phyloP scores from a whole-genome alignment of 805 yeast genomes.

The Maudiozyma serrabonitensis region DNA sequence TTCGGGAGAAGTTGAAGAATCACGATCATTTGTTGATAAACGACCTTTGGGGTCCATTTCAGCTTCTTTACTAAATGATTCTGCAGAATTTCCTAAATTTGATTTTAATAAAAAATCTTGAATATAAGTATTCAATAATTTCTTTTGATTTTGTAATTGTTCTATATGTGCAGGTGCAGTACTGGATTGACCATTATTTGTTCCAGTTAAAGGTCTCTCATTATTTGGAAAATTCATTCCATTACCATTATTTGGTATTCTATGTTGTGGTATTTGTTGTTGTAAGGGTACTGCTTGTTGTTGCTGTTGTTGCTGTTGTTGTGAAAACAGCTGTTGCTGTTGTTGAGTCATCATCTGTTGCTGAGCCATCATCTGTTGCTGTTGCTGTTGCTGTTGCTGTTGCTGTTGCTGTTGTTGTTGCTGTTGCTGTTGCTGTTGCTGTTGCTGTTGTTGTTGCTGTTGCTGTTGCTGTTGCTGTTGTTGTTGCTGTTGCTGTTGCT shows the following conservation, averaged over 20 bases:
- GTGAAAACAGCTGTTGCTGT: background rate
- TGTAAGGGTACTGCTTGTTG: background rate
- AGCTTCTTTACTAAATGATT: slow-evolving; percentile 66
- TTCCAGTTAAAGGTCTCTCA: background rate
- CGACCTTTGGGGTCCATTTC: slow-evolving; percentile 32
- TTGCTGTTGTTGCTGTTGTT: background rate
- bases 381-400: background rate
- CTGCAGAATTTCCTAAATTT: slow-evolving; percentile 62
- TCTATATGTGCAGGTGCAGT: background rate
- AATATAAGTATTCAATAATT: slow-evolving; percentile 69
- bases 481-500: background rate
- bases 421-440: background rate
- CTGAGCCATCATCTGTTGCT: background rate
- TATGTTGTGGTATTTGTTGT: background rate
- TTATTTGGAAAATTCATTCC: background rate
- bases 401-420: background rate
- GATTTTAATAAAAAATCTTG: slow-evolving; percentile 78
- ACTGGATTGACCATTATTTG: background rate
- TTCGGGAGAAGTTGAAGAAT: background rate
- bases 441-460: background rate
- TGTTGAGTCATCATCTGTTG: slow-evolving; percentile 1
- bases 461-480: background rate
- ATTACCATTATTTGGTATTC: background rate
- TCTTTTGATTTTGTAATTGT: slow-evolving; percentile 25
- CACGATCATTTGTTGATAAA: background rate